Base-by-base conservation (phyloP, 2,329 filamentous ascomycete species). In the Alternaria solani region DNA sequence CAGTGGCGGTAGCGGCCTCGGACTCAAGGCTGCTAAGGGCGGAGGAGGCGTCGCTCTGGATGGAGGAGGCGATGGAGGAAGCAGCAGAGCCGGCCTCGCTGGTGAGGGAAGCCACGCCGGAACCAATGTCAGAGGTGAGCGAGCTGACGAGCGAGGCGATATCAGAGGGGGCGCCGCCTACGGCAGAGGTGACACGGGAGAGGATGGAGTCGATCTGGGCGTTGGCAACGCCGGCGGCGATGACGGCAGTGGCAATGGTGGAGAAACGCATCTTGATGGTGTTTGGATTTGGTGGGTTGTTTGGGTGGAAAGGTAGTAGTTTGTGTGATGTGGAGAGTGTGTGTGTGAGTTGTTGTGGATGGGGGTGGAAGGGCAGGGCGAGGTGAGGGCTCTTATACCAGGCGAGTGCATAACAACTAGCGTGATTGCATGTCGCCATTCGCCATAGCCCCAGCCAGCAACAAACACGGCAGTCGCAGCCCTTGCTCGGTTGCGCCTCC, bases 201-300 rank as follows among this genome's bases (percentile, higher is more conserved):
- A 70, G 28, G 63, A 68, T n/a, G 42, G 68, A 71, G 49, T 65
- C 59, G 46, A 71, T 30, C 72, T 77, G 74, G 53, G 73, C 74
- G 59, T 65, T 64, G 65, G 66, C 71, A 53, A 62, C 68, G 57
- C 66, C 64, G 59, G 74, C 73, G 62, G 65, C 74, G 66, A 74
- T 60, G 64, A 68, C 64, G 32, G 68, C 49, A 54, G 69, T 66
- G 66, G 75, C 63, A 51, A 75, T 57, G 67, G 68, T 65, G 63
- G 75, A 70, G 73, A 78, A 78, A 74, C 74, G 74, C 75, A 78
- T 78, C 44, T 67, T 75, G 70, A 68, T 55, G 54, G 51, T 14
- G 20, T 46, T 51, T 23, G 20, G 36, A 51, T 38, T 61, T 59
- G 43, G 49, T 39, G 25, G 32, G 12, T 30, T 28, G 51, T 30